These are phyloP conservation scores for Leersia perrieri DNA, from an alignment of 176 grass and related monocot species.

Conservation along the genomic window DNA sequence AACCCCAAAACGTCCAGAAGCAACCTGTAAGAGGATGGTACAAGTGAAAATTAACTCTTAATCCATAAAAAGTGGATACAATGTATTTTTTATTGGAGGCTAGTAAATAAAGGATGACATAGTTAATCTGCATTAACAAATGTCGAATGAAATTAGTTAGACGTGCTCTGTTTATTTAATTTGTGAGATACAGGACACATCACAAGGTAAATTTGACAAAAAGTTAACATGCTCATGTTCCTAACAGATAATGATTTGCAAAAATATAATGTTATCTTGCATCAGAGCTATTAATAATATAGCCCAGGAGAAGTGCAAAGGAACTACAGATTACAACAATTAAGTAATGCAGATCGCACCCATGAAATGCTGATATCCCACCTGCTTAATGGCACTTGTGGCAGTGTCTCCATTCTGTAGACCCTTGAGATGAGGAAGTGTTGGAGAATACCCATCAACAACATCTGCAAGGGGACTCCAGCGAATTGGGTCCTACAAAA, in stretches of 20 bases:
- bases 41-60: constrained; percentile 24
- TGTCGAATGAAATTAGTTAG: constrained; percentile 5
- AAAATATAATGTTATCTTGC: neutral
- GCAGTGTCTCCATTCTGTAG: constrained; percentile 99
- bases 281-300: neutral
- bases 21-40: constrained; percentile 59
- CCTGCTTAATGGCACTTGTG: constrained; percentile 99
- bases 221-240: neutral
- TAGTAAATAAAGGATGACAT: neutral
- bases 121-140: neutral
- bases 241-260: neutral
- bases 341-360: neutral
- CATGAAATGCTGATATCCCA: constrained; percentile 27
- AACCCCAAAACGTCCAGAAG: constrained; percentile 99
- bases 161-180: constrained; percentile 10
- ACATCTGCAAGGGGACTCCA: constrained; percentile 97
- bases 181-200: neutral
- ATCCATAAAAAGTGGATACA: constrained; percentile 19
- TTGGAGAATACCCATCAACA: constrained; percentile 97
- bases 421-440: constrained; percentile 98
- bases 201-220: constrained; percentile 3
- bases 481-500: constrained; percentile 90
- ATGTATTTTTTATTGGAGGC: neutral
- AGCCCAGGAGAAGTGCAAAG: constrained; percentile 17
- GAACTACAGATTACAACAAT: neutral